Evolutionary conservation across 2,329 filamentous ascomycete species (phyloP).

Genomic region (Nemania diffusa): DNA sequence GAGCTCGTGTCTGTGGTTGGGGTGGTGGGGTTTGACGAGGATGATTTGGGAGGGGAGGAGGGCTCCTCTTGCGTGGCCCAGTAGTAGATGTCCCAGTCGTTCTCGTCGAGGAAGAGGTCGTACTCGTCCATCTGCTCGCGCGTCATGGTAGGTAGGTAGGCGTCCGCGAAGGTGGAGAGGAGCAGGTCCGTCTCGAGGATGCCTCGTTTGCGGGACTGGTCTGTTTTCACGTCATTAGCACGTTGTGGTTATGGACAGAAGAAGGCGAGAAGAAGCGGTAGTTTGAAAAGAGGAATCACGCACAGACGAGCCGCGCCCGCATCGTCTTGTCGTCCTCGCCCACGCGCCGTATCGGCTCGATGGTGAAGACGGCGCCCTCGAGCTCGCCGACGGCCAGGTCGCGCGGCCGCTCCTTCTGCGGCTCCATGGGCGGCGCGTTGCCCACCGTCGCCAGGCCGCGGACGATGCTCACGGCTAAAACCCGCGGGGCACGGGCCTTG

Average conservation of each 20-base stretch:
- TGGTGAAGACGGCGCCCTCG: conserved; percentile 83
- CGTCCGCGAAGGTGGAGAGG: conserved; percentile 92
- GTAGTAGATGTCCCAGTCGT: conserved; percentile 99
- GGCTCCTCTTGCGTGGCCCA: conserved; percentile 91
- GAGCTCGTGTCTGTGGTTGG: conserved; percentile 50
- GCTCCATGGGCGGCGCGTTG: conserved; percentile 47
- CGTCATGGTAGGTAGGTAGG: conserved; percentile 79
- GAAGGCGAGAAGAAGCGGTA: background rate
- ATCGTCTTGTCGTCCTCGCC: conserved; percentile 88
- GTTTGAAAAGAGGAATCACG: conserved; percentile 52
- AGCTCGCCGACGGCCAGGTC: conserved; percentile 89
- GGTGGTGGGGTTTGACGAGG: conserved; percentile 35
- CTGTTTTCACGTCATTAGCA: conserved; percentile 58
- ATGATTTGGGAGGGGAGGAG: conserved; percentile 43
- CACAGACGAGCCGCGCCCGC: conserved; percentile 82
- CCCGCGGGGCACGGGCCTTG: conserved; percentile 28
- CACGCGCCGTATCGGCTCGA: conserved; percentile 86
- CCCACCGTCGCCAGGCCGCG: conserved; percentile 38
- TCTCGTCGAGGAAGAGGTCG: conserved; percentile 95
- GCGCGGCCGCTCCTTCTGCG: conserved; percentile 39
- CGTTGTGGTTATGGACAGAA: background rate
- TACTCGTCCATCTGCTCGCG: conserved; percentile 80
- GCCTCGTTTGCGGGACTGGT: conserved; percentile 96
- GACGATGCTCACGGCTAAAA: conserved; percentile 32
- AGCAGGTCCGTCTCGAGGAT: conserved; percentile 96